A percentile compares a stretch with the other conserved stretches of the same genome.
These are phyloP conservation scores for Maudiozyma saulgeensis DNA, from an alignment of 805 yeast species.

Conservation along the genomic window DNA sequence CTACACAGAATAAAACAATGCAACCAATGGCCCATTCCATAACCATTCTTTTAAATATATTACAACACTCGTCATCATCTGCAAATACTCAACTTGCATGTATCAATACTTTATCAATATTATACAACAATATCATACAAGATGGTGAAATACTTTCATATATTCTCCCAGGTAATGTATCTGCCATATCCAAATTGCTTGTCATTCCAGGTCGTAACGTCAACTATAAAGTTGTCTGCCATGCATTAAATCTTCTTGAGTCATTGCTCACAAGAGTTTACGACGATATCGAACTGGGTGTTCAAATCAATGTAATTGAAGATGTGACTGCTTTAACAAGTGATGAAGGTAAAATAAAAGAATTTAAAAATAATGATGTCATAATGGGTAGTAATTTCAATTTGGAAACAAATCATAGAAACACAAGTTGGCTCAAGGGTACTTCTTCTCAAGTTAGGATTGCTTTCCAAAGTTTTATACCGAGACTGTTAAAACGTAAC, in stretches of 20 bases:
- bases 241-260: conserved; percentile 26
- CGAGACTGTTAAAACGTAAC: conserved; percentile 18
- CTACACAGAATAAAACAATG: conserved; percentile 14
- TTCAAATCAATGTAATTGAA: conserved; percentile 2
- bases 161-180: conserved; percentile 44
- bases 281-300: conserved; percentile 33
- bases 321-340: neutral
- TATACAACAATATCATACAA: conserved; percentile 29
- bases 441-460: conserved; percentile 42
- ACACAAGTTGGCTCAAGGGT: conserved; percentile 45
- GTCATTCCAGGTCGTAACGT: conserved; percentile 25
- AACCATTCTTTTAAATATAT: conserved; percentile 33
- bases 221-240: conserved; percentile 31
- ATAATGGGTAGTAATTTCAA: neutral
- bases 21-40: conserved; percentile 42
- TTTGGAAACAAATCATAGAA: conserved; percentile 28
- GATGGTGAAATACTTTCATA: conserved; percentile 43
- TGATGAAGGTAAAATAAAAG: neutral
- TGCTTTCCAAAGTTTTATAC: conserved; percentile 34
- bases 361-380: neutral
- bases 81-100: conserved; percentile 27
- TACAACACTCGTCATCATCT: conserved; percentile 20
- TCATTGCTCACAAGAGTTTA: conserved; percentile 31
- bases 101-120: conserved; percentile 27
- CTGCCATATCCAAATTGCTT: conserved; percentile 34